Percentiles rank a stretch among this genome's conserved stretches.
These are phyloP conservation scores for Heterobasidion annosum DNA, from an alignment of 1,284 basidiomycete genomes.

Conservation along the genomic window DNA sequence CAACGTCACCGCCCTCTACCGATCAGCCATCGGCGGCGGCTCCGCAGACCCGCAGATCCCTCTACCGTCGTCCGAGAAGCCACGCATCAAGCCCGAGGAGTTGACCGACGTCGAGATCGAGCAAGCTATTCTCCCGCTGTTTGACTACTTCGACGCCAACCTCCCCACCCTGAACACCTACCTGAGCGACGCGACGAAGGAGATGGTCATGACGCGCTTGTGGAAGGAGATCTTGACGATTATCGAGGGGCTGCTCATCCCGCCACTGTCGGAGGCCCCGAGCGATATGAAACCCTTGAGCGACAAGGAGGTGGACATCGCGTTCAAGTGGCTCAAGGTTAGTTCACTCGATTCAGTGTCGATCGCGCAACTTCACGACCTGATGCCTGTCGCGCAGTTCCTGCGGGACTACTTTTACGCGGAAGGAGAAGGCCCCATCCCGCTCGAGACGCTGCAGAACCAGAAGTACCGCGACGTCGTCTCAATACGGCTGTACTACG, in stretches of 20 bases:
- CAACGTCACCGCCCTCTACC: constrained; percentile 75
- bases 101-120: constrained; percentile 93
- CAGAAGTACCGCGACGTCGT: constrained; percentile 92
- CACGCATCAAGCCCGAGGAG: constrained; percentile 61
- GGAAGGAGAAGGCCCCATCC: constrained; percentile 84
- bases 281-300: constrained; percentile 87
- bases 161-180: constrained; percentile 88
- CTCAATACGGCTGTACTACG: constrained; percentile 88
- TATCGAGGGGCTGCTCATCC: constrained; percentile 86
- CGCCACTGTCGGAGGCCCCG: constrained; percentile 82
- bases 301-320: constrained; percentile 96
- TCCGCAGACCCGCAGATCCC: constrained; percentile 73
- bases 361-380: not conserved
- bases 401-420: constrained; percentile 94
- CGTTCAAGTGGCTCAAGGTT: constrained; percentile 96
- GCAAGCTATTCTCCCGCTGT: constrained; percentile 83
- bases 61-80: constrained; percentile 61
- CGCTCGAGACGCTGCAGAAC: constrained; percentile 87
- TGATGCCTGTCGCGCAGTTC: constrained; percentile 43
- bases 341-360: constrained; percentile 7
- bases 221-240: constrained; percentile 96
- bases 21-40: constrained; percentile 56
- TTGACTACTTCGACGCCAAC: constrained; percentile 96
- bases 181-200: constrained; percentile 78
- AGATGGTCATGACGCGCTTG: constrained; percentile 87